Evolutionary conservation across 2,329 filamentous ascomycete genomes (phyloP), one percentile per base, ranked within the genome.

Genomic region (Ophiocordyceps camponoti-floridani): DNA sequence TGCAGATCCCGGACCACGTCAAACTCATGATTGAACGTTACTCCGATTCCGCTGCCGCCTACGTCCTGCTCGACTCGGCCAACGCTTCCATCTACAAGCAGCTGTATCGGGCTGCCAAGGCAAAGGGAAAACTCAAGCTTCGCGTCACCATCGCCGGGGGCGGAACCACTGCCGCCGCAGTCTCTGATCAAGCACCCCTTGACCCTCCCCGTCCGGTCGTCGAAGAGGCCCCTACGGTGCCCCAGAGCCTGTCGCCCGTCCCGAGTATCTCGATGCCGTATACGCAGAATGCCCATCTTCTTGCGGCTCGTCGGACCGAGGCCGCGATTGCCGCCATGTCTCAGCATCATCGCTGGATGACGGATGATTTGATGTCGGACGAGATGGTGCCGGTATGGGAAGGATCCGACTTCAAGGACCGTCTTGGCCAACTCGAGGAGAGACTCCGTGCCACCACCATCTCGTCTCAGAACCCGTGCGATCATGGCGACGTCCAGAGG

Each of bases 81-180:
- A 93, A 94, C 57, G 65, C 75, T 9, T 72, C 84, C 41, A 84
- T 94, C 56, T 98, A 94, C 72, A 96, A 95, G 70, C 91, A 95
- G 60, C 80, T 98, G 40, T 89, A 91, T 61, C 82, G 91, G 56
- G 91, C 91, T 52, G 91, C 91, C 51, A 98, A 95, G 70, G 91
- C 91, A 35, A 98, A 98, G 73, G 79, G 88, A 52, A 98, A 96
- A 79, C 79, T 98, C 53, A 88, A 91, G 63, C 75, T 98, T 47
- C 84, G 79, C 52, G 81, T 84, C 35, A 80, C 75, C 14, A 55
- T 72, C 31, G 50, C 56, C 47, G 51, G 59, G 14, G 50, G 56
- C 23, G 23, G 23, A 23, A 23, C 52, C 2, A 2, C 37, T 40
- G 14, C 40, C 18, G 26, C 7, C 8, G 9, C 33, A 2, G 33